Percentiles rank a stretch among this genome's conserved stretches.
phyloP scores from a whole-genome alignment of 768 basidiomycete genomes.

The Phanerochaete sordida region DNA sequence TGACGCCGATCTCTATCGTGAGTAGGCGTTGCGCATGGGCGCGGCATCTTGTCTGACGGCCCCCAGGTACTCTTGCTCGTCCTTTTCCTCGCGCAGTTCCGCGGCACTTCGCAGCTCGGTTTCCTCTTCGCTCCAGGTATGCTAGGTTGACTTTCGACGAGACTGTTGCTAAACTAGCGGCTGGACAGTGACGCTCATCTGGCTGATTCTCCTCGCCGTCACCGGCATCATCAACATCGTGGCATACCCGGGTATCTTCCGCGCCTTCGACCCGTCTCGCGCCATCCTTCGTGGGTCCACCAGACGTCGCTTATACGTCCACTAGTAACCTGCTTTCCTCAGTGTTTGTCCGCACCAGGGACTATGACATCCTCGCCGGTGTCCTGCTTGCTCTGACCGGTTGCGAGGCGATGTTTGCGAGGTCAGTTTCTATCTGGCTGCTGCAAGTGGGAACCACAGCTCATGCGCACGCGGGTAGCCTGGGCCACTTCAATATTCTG shows the following conservation, averaged over 20 bases:
- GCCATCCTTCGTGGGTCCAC: conserved; percentile 51
- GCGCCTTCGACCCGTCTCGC: conserved; percentile 65
- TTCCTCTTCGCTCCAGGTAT: conserved; percentile 52
- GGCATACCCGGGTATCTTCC: conserved; percentile 52
- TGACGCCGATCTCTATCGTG: conserved; percentile 60
- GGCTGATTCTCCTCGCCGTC: conserved; percentile 49
- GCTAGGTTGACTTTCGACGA: conserved; percentile 7
- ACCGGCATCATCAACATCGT: conserved; percentile 60
- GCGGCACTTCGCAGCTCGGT: conserved; percentile 53
- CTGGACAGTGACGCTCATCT: conserved; percentile 45
- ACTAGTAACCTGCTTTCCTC: background rate
- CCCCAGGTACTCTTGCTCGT: conserved; percentile 48
- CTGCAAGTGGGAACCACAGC: background rate
- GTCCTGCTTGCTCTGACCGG: conserved; percentile 68
- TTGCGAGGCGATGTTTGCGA: conserved; percentile 65
- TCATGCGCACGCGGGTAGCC: conserved; percentile 29
- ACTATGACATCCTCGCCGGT: conserved; percentile 61
- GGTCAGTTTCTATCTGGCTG: conserved; percentile 31
- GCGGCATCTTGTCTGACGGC: background rate
- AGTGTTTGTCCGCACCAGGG: conserved; percentile 63
- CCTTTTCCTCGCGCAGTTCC: conserved; percentile 56
- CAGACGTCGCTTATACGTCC: background rate
- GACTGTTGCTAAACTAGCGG: background rate
- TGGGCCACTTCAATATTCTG: conserved; percentile 63
- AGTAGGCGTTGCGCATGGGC: conserved; percentile 11